Evolutionary conservation across 495 filamentous ascomycete genomes (phyloP), one percentile per base, ranked within the genome.

Genomic region (Bryoglossum gracile): DNA sequence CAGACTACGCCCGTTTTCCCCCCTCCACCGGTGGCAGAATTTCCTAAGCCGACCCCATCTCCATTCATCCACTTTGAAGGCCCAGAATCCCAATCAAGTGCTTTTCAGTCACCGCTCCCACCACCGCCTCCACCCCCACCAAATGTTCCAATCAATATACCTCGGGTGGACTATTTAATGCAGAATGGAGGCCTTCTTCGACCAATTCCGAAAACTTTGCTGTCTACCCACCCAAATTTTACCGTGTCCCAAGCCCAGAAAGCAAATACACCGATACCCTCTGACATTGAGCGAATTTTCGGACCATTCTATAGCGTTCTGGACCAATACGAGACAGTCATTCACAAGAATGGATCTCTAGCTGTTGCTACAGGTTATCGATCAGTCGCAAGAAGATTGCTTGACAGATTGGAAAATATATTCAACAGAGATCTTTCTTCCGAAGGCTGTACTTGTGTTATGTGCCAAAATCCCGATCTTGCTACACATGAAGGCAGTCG

Each of bases 291-390:
- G 30, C 78, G 71, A 19, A 68, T 94, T 19, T 96, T 95, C 61
- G 77, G 80, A 22, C 87, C 87, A 0, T 83, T 88, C 56, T 82
- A 85, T 57, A 78, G 78, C 37, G 70, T 95, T 10, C 70, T 99
- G 16, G 87, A 95, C 57, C 83, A 91, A 48, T 97, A 95, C 60
- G 71, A 81, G 41, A 73, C 80, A 6, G 89, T 99, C 8, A 76
- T 97, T 48, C 68, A 69, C 16, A 84, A 82, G 40, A 88, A 83
- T 59, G 94, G 94, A 2, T 95, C 89, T 5, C 64, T 99, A 13
- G 94, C 94, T 4, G 94, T 99, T 0, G 92, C 92, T 18, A 97
- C 94, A 4, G 94, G 94, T 2, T 96, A 97, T 65, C 80, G 84
- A 41, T 95, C 90, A 5, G 83, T 97, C 30, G 94, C 94, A n/a